Base-by-base conservation (phyloP, 2,329 filamentous ascomycete species). In the Colletotrichum navitas region DNA sequence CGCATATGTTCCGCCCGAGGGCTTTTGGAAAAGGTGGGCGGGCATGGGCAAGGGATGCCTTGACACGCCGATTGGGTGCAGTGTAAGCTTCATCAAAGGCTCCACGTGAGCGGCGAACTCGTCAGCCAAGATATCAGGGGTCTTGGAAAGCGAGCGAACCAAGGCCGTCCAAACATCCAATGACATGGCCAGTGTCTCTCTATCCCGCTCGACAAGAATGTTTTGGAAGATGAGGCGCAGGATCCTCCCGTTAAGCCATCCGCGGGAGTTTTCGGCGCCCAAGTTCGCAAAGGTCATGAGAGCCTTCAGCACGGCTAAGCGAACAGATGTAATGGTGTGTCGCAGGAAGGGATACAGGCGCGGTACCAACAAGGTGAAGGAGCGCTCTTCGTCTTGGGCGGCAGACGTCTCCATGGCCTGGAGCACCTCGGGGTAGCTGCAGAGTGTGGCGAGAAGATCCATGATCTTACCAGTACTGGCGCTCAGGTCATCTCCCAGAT, bases 381-480 rank as follows among this genome's bases (percentile, higher is more conserved):
- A 97, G 66, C 95, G 92, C 76, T 95, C 92, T 16, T 94, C 89
- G 77, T 98, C 93, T 76, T 92, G 87, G 10, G 90, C 90, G 10
- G 95, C 95, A 67, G 97, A 97, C 39, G 86, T 85, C 82, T 97
- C 97, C 96, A 99, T 99, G 18, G 95, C 93, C 72, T 95, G 91
- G 41, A 99, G 84, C 10, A 98, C 95, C 82, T 97, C 90, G 0
- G 93, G 93, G 84, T 98, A 99, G 74, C 94, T 93, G 83, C 96
- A 99, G 2, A 99, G 89, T 72, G 96, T 98, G 18, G 97, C 96
- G 24, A 99, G 87, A 51, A 99, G 88, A 80, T 99, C 97, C 97
- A 99, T 99, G 66, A 99, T 97, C 68, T 94, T 97, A 59, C 96
- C 96, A 12, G 97, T 99, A 80, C 96, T 98, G 5, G 96, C 96